Base-by-base conservation (phyloP, 139 green algal species). In the Dunaliella sp. region DNA sequence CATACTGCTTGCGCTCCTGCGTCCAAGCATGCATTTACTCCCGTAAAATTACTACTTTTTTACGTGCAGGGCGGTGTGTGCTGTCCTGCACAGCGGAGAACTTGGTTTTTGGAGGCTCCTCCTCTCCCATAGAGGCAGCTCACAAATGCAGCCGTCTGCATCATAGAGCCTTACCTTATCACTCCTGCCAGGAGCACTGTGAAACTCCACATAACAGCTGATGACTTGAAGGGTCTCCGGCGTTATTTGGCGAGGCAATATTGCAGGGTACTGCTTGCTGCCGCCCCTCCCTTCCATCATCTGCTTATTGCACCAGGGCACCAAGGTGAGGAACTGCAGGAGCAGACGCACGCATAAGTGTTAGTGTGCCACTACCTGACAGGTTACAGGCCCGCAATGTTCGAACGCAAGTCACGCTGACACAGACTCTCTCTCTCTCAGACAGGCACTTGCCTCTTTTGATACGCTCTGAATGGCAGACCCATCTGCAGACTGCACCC, bases 1-100 rank as follows among this genome's bases (percentile, higher is more conserved):
- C 92, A 89, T 94, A 95, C 28, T 92, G 65, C 86, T 94, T 94
- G 16, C 93, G 90, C 83, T 96, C 94, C 93, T 96, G 83, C 78
- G 22, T 33, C 3, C 31, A 38, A 58, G 32, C 32, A 28, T 82
- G 77, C 21, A 48, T 31, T n/a, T n/a, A n/a, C n/a, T n/a, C n/a
- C n/a, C n/a, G n/a, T n/a, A n/a, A n/a, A n/a, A n/a, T n/a, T n/a
- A n/a, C n/a, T n/a, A n/a, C n/a, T n/a, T n/a, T n/a, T n/a, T n/a
- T n/a, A n/a, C n/a, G n/a, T n/a, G n/a, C n/a, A n/a, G n/a, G n/a
- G n/a, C n/a, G n/a, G n/a, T n/a, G n/a, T n/a, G n/a, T n/a, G n/a
- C n/a, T n/a, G n/a, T n/a, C n/a, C n/a, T n/a, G n/a, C n/a, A n/a
- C n/a, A n/a, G n/a, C n/a, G n/a, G n/a, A n/a, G n/a, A n/a, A n/a